Evolutionary conservation across 1,139 yeast genomes (phyloP), one percentile per base, ranked within the genome.

Genomic region (Suhomyces bokatorum): DNA sequence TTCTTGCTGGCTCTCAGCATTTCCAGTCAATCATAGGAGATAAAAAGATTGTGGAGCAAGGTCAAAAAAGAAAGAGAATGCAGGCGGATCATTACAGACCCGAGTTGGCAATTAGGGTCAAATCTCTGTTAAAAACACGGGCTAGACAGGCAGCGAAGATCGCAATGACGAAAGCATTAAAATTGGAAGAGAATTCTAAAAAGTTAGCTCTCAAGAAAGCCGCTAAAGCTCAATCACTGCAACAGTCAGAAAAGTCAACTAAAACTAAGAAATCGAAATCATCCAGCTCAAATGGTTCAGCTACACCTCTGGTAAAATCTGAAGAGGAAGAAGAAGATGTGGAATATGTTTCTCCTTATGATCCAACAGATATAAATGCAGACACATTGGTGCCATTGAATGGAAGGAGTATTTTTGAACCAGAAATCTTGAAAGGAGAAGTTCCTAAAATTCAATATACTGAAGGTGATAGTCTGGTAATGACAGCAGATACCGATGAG

Each of bases 11-110:
- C 13, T 44, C 75, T 0, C 60, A 59, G 10, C 69, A 69, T 51
- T 72, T 72, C 45, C 76, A 71, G 53, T 61, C 70, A 27, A 66
- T 70, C 12, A 63, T 69, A 3, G 77, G 77, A 15, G 67, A 71
- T 45, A 62, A 63, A 15, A 55, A 59, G 38, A 41, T 55, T 22
- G 58, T 72, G 10, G 59, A 61, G 45, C 57, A 53, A 14, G 74
- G 75, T 12, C 67, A 60, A 32, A 70, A 67, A 52, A 56, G 77
- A 40, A 60, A 59, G 45, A 54, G 75, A 31, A 56, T 56, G 16
- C 40, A 62, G 36, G 57, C 70, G 0, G 57, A 57, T 13, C 57
- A 58, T 40, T 66, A 48, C 38, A 56, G 55, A 17, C 72, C 73
- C 4, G 67, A 61, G 39, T 7, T 32, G 14, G 43, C 31, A 15